Evolutionary conservation across 768 basidiomycete genomes (phyloP), one percentile per base, ranked within the genome.

Genomic region (Rickenella mellea): DNA sequence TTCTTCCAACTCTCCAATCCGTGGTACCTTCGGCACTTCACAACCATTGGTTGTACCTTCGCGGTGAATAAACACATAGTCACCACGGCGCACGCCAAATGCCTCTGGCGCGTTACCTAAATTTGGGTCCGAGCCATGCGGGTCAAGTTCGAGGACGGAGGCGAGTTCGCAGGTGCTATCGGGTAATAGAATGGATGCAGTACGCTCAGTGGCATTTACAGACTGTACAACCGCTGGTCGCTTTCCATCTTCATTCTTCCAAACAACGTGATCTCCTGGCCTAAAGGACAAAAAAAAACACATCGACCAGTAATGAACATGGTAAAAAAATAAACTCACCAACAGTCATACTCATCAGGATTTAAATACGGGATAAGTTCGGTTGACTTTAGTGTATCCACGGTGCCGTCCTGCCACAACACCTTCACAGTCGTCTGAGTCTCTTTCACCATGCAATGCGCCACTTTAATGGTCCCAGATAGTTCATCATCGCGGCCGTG

Each of bases 311-410:
- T 4, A 25, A 43, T 17, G 6, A 6, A 42, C 17, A 26, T 14
- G 14, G 30, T 21, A n/a, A 22, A 19, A 27, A 19, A 17, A 17
- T 8, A 26, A 7, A 59, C 80, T 53, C 50, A 86, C 85, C 86
- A 92, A 58, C 82, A 88, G 56, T 90, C 92, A 57, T 86, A 88
- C 61, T 96, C 92, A 58, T 94, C 92, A 8, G 89, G 76, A 46
- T 88, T 88, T 40, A 83, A 57, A 55, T 93, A 84, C 3, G 89
- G 90, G 31, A 92, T 78, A 15, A 93, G 63, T 17, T 78, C 70
- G 8, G 68, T 73, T 19, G 87, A 72, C 33, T 63, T 69, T 28
- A 83, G 42, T 2, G 65, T 70, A 60, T 90, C 84, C 38, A 59
- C 65, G 15, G 66, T 70, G 19, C 90, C 91, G 56, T 89, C 80